Percentiles rank a stretch among this genome's conserved stretches.
Conservation (phyloP, 2,329 filamentous ascomycete genomes). For the Lachnum nothofagi region DNA sequence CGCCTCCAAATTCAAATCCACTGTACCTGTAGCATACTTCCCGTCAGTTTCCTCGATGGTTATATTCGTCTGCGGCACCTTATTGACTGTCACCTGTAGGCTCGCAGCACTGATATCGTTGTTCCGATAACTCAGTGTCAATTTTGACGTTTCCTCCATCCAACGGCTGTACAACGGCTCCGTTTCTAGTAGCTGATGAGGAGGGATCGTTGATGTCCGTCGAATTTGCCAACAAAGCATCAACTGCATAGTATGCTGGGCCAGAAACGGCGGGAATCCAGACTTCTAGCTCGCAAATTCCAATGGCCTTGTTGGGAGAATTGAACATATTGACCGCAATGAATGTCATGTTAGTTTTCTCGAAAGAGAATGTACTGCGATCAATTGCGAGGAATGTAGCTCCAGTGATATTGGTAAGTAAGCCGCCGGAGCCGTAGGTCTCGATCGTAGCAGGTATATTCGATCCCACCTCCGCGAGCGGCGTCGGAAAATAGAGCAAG, state of each 20-base stretch:
- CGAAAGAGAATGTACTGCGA: constrained; percentile 11
- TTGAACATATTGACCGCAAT: constrained; percentile 14
- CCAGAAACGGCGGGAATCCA: constrained; percentile 4
- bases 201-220: constrained; percentile 4
- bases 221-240: constrained; percentile 10
- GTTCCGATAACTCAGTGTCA: constrained; percentile 9
- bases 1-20: constrained; percentile 3
- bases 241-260: constrained; percentile 13
- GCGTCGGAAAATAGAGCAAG: constrained; percentile 34
- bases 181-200: constrained; percentile 9
- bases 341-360: constrained; percentile 1
- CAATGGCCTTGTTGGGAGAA: constrained; percentile 5
- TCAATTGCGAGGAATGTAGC: constrained; percentile 11
- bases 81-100: constrained; percentile 7
- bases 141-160: background rate
- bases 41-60: constrained; percentile 5
- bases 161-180: constrained; percentile 5
- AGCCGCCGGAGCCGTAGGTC: constrained; percentile 11
- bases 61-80: constrained; percentile 3
- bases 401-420: constrained; percentile 5
- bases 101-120: background rate
- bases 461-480: constrained; percentile 31
- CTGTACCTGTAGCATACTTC: background rate
- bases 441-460: constrained; percentile 11
- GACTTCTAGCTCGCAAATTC: constrained; percentile 16